Evolutionary conservation across 768 basidiomycete species (phyloP), one percentile per base, ranked within the genome.

Genomic region (Amanita thiersii): DNA sequence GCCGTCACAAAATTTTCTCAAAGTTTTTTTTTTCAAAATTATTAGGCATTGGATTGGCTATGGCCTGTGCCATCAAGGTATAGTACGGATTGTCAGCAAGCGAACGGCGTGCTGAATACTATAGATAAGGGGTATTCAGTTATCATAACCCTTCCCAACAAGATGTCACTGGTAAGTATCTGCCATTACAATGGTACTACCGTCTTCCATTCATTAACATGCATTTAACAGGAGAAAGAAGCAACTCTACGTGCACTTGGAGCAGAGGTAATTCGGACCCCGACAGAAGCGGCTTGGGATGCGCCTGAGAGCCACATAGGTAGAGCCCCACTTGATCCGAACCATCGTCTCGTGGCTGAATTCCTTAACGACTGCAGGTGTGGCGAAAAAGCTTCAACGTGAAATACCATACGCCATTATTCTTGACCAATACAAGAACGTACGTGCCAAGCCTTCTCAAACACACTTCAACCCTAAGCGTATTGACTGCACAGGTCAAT

Each of bases 1-100:
- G 40, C n/a, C 19, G 28, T 4, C 20, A 18, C 36, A 18, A 7
- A 2, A 7, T 23, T 28, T 34, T 23, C 23, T 12, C 2, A n/a
- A n/a, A n/a, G 18, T 23, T 14, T 20, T 49, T 11, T 31, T 40
- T 14, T n/a, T 17, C 38, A 28, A 9, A 23, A 14, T 14, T 39
- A 26, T 1, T 37, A 90, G 89, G 92, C 4, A 94, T 99, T 47
- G 96, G 93, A 1, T 68, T 99, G 8, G 93, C 93, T 2, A 74
- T 98, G 70, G 81, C 87, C 0, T 88, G 89, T 51, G 91, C 93
- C 9, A 79, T 98, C 63, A 94, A 93, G 79, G 94, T 90, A 68
- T 56, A 48, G 45, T 46, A 33, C 29, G 40, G 40, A 21, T 37
- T 15, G 14, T 2, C 11, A 28, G 37, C 29, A 25, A 11, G 30